These are phyloP conservation scores for Odontarrhena argentea DNA, from an alignment of 345 rosid species.

Conservation along the genomic window DNA sequence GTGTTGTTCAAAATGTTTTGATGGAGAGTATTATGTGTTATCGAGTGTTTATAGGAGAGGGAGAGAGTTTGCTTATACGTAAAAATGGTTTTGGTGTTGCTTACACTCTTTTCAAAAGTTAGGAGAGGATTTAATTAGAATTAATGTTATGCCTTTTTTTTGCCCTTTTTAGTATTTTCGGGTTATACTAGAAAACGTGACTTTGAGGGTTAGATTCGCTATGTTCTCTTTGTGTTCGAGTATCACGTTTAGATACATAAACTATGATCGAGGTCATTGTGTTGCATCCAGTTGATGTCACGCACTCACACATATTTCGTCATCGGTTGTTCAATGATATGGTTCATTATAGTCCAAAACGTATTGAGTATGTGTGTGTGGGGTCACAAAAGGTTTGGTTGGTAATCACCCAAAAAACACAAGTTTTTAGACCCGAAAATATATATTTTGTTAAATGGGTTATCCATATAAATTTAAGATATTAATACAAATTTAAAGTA, in stretches of 20 bases:
- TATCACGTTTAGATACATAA: constrained; percentile 26
- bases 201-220: constrained; percentile 35
- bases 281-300: constrained; percentile 25
- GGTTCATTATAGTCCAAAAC: constrained; percentile 7
- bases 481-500: too few species aligned
- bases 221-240: constrained; percentile 10
- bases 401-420: neutral
- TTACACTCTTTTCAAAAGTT: constrained; percentile 42
- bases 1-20: constrained; percentile 5
- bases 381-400: constrained; percentile 10
- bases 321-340: constrained; percentile 7
- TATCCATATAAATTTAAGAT: too few species aligned
- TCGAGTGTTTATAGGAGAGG: constrained; percentile 28
- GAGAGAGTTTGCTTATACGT: constrained; percentile 37
- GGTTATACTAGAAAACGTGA: constrained; percentile 34
- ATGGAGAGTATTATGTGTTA: constrained; percentile 3
- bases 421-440: neutral
- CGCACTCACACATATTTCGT: constrained; percentile 12
- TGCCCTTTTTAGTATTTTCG: constrained; percentile 29
- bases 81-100: constrained; percentile 42
- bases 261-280: constrained; percentile 22
- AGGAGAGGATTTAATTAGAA: constrained; percentile 13
- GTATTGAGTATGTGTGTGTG: constrained; percentile 1
- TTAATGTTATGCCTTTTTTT: constrained; percentile 28
- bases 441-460: too few species aligned